phyloP scores from a whole-genome alignment of 1,284 basidiomycete genomes.

The Ceratobasidium sp. region DNA sequence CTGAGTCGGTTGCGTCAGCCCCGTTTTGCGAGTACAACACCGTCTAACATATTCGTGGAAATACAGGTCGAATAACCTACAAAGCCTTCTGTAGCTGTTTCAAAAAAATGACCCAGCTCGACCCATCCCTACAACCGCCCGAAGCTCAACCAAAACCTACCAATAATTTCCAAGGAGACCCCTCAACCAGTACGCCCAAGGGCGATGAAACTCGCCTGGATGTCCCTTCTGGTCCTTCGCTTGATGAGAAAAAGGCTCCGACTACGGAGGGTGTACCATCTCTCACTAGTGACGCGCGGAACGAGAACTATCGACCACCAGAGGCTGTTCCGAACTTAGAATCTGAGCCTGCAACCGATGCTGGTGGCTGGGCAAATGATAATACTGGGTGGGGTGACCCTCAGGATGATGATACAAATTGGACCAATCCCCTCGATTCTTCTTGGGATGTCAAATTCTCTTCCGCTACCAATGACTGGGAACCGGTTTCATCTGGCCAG shows the following conservation, averaged over 20 bases:
- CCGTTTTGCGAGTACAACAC: not conserved
- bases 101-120: slow-evolving; percentile 17
- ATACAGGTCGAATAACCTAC: not conserved
- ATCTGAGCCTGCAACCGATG: not conserved
- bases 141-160: slow-evolving; percentile 4
- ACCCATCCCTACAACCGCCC: slow-evolving; percentile 15
- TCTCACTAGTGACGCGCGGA: slow-evolving; percentile 2
- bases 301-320: slow-evolving; percentile 25
- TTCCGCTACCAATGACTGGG: not conserved
- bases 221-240: too few relatives aligned
- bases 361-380: not conserved
- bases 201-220: not conserved
- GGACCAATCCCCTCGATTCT: not conserved
- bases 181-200: not conserved
- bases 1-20: slow-evolving; percentile 11
- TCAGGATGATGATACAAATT: too few relatives aligned
- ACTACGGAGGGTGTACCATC: not conserved
- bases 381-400: slow-evolving; percentile 3
- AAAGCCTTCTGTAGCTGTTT: not conserved
- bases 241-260: not conserved
- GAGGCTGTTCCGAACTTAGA: slow-evolving; percentile 27
- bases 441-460: not conserved
- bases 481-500: not conserved
- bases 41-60: not conserved
- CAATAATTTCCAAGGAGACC: not conserved